Evolutionary conservation across 2,329 filamentous ascomycete species (phyloP).

Genomic region (Alternaria infectoria): DNA sequence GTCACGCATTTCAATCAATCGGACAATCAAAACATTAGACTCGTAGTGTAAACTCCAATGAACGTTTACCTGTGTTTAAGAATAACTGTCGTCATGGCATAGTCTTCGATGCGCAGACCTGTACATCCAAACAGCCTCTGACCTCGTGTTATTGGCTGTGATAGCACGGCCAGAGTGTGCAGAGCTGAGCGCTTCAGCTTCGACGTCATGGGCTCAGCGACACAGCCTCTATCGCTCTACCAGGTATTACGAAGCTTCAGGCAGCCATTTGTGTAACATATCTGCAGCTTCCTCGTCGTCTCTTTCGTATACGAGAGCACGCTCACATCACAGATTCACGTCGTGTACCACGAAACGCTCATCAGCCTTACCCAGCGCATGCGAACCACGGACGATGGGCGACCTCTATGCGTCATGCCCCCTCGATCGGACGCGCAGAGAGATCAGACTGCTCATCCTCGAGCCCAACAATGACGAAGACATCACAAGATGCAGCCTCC

Average conservation of each 20-base stretch:
- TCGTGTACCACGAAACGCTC: neutral
- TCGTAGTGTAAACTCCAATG: neutral
- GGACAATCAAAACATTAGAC: neutral
- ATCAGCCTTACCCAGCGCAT: neutral
- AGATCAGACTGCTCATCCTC: neutral
- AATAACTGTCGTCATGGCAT: no score
- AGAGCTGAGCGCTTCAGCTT: neutral
- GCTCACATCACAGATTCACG: neutral
- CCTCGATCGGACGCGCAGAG: neutral
- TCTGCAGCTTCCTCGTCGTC: neutral
- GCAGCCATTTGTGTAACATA: neutral
- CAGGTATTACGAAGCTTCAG: neutral
- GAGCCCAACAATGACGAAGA: neutral
- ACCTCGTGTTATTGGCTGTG: neutral
- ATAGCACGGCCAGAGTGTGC: neutral
- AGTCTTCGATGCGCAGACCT: neutral
- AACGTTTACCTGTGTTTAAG: neutral
- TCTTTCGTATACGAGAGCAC: neutral
- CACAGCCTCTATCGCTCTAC: neutral
- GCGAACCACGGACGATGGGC: neutral
- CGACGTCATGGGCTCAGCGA: neutral
- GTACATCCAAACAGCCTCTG: neutral
- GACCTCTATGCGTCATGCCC: neutral
- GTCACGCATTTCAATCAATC: neutral
- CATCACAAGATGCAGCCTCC: neutral